These are phyloP conservation scores for Apophysomyces variabilis DNA, from an alignment of 371 early-diverging fungal species.

Conservation along the genomic window DNA sequence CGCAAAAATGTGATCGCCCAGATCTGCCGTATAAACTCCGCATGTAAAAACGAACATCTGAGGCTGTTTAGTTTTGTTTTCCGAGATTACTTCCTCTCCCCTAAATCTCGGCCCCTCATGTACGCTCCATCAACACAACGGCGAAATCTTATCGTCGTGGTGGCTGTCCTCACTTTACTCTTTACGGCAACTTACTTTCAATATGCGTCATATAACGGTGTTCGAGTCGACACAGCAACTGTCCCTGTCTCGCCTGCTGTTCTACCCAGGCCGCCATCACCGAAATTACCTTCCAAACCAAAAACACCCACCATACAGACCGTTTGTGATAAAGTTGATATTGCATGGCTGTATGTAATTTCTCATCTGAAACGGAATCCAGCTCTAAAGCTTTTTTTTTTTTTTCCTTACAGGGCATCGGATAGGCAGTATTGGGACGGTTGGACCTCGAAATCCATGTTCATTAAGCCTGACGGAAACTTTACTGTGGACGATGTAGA, in stretches of 20 bases:
- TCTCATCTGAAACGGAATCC: not conserved
- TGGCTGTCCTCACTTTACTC: slow-evolving; percentile 19
- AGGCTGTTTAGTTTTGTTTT: slow-evolving; percentile 13
- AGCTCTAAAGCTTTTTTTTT: slow-evolving; percentile 1
- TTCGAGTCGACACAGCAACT: slow-evolving; percentile 1
- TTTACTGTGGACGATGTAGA: slow-evolving; percentile 25
- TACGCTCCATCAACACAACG: slow-evolving; percentile 21
- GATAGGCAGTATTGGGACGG: slow-evolving; percentile 41
- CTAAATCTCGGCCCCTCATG: slow-evolving; percentile 12
- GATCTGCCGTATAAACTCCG: slow-evolving; percentile 6
- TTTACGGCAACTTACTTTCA: slow-evolving; percentile 24
- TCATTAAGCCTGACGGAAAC: slow-evolving; percentile 29
- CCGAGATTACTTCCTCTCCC: slow-evolving; percentile 18
- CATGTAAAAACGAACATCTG: slow-evolving; percentile 9
- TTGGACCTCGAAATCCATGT: slow-evolving; percentile 31
- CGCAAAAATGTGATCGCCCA: slow-evolving; percentile 4
- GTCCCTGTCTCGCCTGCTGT: slow-evolving; percentile 18
- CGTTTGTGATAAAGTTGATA: slow-evolving; percentile 29
- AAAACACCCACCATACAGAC: slow-evolving; percentile 9
- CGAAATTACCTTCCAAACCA: slow-evolving; percentile 15
- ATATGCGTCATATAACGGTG: slow-evolving; percentile 17
- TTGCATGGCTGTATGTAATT: slow-evolving; percentile 38
- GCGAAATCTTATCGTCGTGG: slow-evolving; percentile 23
- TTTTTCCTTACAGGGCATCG: slow-evolving; percentile 17
- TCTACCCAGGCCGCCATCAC: slow-evolving; percentile 6